Evolutionary conservation across 2,329 filamentous ascomycete genomes (phyloP).

Genomic region (Corniculantispora saksenae): DNA sequence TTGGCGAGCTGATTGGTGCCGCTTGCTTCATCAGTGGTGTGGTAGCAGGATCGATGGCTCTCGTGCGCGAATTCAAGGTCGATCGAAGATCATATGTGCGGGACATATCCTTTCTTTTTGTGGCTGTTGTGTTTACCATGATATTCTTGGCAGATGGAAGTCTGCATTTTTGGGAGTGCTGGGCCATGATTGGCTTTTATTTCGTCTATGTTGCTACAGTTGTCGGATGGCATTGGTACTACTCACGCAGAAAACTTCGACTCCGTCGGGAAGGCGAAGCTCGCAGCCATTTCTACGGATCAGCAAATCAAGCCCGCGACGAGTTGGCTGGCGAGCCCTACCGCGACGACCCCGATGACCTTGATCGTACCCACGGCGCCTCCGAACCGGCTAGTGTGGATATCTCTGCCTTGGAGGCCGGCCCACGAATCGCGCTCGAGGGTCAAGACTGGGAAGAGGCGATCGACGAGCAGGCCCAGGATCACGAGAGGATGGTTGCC

Average conservation of each 20-base stretch:
- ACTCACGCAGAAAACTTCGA: conserved; percentile 60
- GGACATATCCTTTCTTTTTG: conserved; percentile 89
- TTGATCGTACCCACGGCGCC: conserved; percentile 25
- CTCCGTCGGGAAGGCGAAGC: conserved; percentile 70
- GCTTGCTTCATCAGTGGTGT: conserved; percentile 96
- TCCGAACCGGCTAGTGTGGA: conserved; percentile 32
- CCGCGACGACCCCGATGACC: conserved; percentile 55
- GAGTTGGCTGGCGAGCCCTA: conserved; percentile 61
- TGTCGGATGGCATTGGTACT: conserved; percentile 88
- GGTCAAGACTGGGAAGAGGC: conserved; percentile 39
- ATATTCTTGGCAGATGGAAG: conserved; percentile 82
- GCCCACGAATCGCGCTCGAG: conserved; percentile 50
- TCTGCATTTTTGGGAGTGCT: conserved; percentile 86
- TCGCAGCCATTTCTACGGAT: conserved; percentile 69
- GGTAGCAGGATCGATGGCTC: conserved; percentile 93
- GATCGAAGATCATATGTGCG: conserved; percentile 86
- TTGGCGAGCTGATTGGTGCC: conserved; percentile 92
- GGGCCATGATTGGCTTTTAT: conserved; percentile 88
- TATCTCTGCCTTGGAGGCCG: conserved; percentile 46
- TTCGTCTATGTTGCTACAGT: conserved; percentile 86
- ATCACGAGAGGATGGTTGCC: conserved; percentile 64
- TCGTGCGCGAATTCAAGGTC: conserved; percentile 93
- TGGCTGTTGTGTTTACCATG: conserved; percentile 84
- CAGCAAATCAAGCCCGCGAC: conserved; percentile 49
- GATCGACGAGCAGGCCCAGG: conserved; percentile 49